A percentile compares a stretch with the other conserved stretches of the same genome.
phyloP scores from a whole-genome alignment of 495 filamentous ascomycete species.

The Saxophila tyrrhenica region DNA sequence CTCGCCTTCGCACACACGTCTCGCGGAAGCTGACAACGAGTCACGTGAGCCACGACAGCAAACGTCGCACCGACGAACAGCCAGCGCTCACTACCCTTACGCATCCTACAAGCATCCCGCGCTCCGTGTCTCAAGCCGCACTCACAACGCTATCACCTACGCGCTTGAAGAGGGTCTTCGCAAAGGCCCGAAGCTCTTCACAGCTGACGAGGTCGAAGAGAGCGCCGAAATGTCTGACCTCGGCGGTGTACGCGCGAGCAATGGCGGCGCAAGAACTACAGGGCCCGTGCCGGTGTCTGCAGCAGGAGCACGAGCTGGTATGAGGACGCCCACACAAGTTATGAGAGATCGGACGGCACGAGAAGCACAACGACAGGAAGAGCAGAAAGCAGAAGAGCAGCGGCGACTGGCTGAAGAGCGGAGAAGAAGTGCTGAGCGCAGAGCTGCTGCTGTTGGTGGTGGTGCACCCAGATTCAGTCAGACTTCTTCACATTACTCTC shows the following conservation, averaged over 20 bases:
- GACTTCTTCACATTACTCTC: slow-evolving; percentile 10
- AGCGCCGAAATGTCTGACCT: slow-evolving; percentile 92
- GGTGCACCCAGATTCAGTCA: slow-evolving; percentile 18
- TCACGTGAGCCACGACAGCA: slow-evolving; percentile 11
- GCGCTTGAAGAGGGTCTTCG: slow-evolving; percentile 85
- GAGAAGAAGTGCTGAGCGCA: slow-evolving; percentile 28
- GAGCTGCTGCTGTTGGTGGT: slow-evolving; percentile 27
- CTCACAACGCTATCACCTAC: slow-evolving; percentile 73
- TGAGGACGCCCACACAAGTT: slow-evolving; percentile 29
- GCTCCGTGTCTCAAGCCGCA: slow-evolving; percentile 50
- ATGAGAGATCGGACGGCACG: slow-evolving; percentile 29
- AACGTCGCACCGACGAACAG: slow-evolving; percentile 20
- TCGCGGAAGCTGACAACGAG: neutral
- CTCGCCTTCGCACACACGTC: slow-evolving; percentile 11
- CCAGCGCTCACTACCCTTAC: slow-evolving; percentile 32
- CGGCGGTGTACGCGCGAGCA: slow-evolving; percentile 28
- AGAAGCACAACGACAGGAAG: slow-evolving; percentile 22
- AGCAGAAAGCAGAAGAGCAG: slow-evolving; percentile 24
- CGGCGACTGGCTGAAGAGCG: slow-evolving; percentile 18
- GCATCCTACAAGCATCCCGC: slow-evolving; percentile 31
- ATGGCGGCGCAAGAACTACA: slow-evolving; percentile 30
- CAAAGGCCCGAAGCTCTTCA: slow-evolving; percentile 63
- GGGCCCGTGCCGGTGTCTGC: slow-evolving; percentile 29
- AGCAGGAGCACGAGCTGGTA: slow-evolving; percentile 19
- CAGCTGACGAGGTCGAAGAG: slow-evolving; percentile 74